Percentiles rank a stretch among this genome's conserved stretches.
phyloP scores from a whole-genome alignment of 2,329 filamentous ascomycete genomes.

The Biscogniauxia mediterranea region DNA sequence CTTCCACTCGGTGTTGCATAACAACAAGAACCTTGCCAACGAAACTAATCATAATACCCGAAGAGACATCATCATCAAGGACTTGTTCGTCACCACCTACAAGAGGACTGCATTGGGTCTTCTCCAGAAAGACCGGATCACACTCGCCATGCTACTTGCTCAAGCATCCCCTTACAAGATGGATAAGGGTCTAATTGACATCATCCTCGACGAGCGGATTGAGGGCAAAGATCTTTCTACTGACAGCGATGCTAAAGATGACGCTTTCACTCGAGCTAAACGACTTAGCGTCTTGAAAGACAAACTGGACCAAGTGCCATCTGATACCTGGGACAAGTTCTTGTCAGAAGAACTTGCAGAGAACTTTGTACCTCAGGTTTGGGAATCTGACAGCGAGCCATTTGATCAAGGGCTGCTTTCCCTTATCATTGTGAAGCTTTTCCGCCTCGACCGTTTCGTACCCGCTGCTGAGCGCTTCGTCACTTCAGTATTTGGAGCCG shows the following conservation, averaged over 20 bases:
- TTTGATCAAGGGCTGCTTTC: constrained; percentile 77
- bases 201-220: constrained; percentile 75
- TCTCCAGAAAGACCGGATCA: constrained; percentile 90
- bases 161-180: constrained; percentile 96
- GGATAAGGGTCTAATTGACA: constrained; percentile 86
- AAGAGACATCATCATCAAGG: constrained; percentile 84
- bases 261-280: constrained; percentile 65
- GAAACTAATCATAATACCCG: constrained; percentile 75
- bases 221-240: constrained; percentile 78
- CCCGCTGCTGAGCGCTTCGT: constrained; percentile 92
- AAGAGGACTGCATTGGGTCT: constrained; percentile 90
- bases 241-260: constrained; percentile 59
- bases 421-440: constrained; percentile 89
- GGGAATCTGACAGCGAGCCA: constrained; percentile 61
- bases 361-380: constrained; percentile 73
- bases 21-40: constrained; percentile 69
- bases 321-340: constrained; percentile 76
- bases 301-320: constrained; percentile 60
- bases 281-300: constrained; percentile 73
- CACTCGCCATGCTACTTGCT: constrained; percentile 88
- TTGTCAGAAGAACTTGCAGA: constrained; percentile 84
- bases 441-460: constrained; percentile 92
- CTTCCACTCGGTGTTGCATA: constrained; percentile 85
- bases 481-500: constrained; percentile 76
- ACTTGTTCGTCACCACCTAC: constrained; percentile 89